phyloP scores from a whole-genome alignment of 331 rosid genomes.

The Prunus yedoensis region DNA sequence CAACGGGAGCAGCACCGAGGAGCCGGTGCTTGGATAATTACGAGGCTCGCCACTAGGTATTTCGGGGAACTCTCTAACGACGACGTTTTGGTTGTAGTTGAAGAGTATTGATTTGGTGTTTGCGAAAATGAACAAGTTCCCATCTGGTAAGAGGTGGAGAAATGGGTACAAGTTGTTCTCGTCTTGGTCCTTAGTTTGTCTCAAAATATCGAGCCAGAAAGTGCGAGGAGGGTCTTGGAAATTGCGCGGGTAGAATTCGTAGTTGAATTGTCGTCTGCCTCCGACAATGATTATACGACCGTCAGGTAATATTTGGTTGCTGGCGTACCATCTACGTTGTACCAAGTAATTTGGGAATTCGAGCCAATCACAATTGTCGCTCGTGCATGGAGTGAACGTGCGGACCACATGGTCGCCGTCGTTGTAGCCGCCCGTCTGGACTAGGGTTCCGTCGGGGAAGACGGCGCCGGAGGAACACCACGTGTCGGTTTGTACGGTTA shows the following conservation, averaged over 20 bases:
- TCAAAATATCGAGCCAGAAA: constrained; percentile 36
- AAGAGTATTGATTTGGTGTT: constrained; percentile 53
- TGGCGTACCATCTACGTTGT: constrained; percentile 68
- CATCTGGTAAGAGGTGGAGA: constrained; percentile 67
- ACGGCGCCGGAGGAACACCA: constrained; percentile 82
- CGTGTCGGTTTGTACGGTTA: constrained; percentile 56
- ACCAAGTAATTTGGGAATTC: constrained; percentile 48
- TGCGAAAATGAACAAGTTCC: constrained; percentile 73
- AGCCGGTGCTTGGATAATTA: constrained; percentile 76
- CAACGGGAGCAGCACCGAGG: constrained; percentile 71
- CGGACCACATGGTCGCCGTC: constrained; percentile 57
- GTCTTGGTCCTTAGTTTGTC: constrained; percentile 40
- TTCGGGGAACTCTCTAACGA: constrained; percentile 52
- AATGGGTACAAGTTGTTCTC: constrained; percentile 79
- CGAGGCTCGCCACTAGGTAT: constrained; percentile 63
- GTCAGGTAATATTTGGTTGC: constrained; percentile 65
- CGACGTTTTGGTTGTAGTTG: constrained; percentile 41
- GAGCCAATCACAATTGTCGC: constrained; percentile 58
- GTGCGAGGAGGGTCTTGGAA: background rate
- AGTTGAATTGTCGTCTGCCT: constrained; percentile 66
- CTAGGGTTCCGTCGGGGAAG: constrained; percentile 66
- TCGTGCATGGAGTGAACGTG: constrained; percentile 54
- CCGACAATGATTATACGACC: constrained; percentile 58
- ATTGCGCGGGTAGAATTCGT: constrained; percentile 55
- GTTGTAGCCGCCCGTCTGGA: constrained; percentile 73